Evolutionary conservation across 257 asterid species (phyloP).

Genomic region (Jaltomata sinuosa): DNA sequence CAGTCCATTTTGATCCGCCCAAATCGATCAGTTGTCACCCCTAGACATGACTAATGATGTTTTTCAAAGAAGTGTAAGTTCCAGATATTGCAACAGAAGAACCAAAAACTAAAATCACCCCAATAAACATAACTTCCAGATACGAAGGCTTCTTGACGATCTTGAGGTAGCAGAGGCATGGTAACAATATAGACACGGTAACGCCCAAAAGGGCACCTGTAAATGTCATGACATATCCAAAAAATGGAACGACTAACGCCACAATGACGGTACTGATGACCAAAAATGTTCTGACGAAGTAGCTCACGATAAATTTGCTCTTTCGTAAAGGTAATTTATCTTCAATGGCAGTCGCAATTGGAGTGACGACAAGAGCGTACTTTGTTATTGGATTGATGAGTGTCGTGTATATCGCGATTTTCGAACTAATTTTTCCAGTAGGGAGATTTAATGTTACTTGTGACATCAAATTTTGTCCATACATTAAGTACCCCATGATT

Average conservation of each 20-base stretch:
- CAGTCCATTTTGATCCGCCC: not conserved
- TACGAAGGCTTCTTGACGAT: conserved; percentile 15
- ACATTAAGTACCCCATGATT: conserved; percentile 42
- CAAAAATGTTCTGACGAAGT: conserved; percentile 8
- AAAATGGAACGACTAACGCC: conserved; percentile 13
- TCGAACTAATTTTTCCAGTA: conserved; percentile 11
- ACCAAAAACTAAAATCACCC: conserved; percentile 20
- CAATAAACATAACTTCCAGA: conserved; percentile 13
- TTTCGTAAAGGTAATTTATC: not conserved
- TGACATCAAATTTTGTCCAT: conserved; percentile 25
- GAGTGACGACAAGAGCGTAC: not conserved
- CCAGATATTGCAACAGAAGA: conserved; percentile 18
- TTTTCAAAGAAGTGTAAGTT: conserved; percentile 29
- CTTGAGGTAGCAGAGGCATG: conserved; percentile 44
- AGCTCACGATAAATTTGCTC: not conserved
- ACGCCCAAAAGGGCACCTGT: conserved; percentile 33
- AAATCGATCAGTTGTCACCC: not conserved
- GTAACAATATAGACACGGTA: conserved; percentile 24
- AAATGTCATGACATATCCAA: conserved; percentile 43
- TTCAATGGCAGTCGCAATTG: conserved; percentile 16
- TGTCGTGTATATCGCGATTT: conserved; percentile 41
- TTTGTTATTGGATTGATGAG: conserved; percentile 16
- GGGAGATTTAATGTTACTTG: conserved; percentile 38
- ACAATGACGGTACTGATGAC: conserved; percentile 4
- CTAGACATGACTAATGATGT: conserved; percentile 3